Conservation (phyloP, 1,284 basidiomycete genomes). For the Microbotryum scabiosae region DNA sequence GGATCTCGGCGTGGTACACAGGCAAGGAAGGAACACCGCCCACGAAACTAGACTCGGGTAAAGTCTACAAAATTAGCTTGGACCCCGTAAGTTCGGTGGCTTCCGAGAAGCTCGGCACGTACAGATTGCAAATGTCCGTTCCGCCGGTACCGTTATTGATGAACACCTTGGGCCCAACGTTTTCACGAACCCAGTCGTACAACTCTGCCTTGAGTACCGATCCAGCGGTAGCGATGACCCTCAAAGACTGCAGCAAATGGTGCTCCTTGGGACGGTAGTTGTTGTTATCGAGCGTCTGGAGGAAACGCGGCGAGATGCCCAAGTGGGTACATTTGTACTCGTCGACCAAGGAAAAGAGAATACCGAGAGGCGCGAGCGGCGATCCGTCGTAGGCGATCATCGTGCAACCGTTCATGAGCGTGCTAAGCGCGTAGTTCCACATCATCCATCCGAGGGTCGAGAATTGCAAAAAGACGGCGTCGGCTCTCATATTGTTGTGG, state of each 20-base stretch:
- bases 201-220: conserved; percentile 66
- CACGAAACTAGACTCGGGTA: too few relatives aligned
- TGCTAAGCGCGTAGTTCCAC: conserved; percentile 48
- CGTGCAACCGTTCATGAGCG: conserved; percentile 42
- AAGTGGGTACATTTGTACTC: conserved; percentile 63
- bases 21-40: conserved; percentile 48
- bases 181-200: conserved; percentile 68
- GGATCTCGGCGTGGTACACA: conserved; percentile 75
- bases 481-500: conserved; percentile 15
- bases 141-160: conserved; percentile 70
- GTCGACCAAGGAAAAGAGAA: conserved; percentile 66
- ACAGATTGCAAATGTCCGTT: conserved; percentile 8
- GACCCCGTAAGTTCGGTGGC: too few relatives aligned
- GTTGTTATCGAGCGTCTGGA: conserved; percentile 22
- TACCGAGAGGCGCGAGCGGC: conserved; percentile 60
- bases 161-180: conserved; percentile 58
- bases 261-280: conserved; percentile 51
- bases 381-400: conserved; percentile 77
- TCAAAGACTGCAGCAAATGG: conserved; percentile 53
- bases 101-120: too few relatives aligned
- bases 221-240: conserved; percentile 74
- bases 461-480: conserved; percentile 66
- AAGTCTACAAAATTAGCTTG: too few relatives aligned
- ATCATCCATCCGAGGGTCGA: conserved; percentile 57
- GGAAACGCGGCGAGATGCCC: conserved; percentile 47